Percentiles rank a stretch among this genome's conserved stretches.
phyloP scores from a whole-genome alignment of 202 grass and related monocot species.

The Musa balbisiana region DNA sequence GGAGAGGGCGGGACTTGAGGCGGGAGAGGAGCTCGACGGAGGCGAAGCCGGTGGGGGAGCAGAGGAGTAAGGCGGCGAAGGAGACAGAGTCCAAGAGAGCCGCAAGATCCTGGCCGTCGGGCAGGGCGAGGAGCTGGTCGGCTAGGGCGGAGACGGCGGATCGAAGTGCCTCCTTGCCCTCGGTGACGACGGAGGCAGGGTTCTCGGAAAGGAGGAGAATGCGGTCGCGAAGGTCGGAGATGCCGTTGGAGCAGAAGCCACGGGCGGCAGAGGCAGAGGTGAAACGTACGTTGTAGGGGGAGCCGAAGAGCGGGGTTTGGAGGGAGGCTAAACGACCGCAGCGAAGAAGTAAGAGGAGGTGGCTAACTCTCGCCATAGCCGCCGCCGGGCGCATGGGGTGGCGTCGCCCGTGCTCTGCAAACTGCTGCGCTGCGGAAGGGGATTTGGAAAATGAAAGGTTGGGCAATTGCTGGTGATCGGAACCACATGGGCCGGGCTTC shows the following conservation, averaged over 20 bases:
- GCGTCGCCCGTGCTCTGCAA: too few species aligned
- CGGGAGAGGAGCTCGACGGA: slow-evolving; percentile 12
- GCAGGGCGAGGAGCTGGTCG: slow-evolving; percentile 5
- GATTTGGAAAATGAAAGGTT: too few species aligned
- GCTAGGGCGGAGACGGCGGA: slow-evolving; percentile 8
- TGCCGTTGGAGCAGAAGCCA: slow-evolving; percentile 10
- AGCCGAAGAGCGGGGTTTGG: background rate
- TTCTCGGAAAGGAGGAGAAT: slow-evolving; percentile 6
- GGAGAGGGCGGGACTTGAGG: slow-evolving; percentile 19
- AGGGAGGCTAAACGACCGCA: background rate
- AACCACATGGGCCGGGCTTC: too few species aligned
- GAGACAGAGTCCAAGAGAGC: background rate
- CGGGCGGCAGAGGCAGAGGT: background rate
- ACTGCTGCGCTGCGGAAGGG: too few species aligned
- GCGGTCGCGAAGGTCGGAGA: slow-evolving; percentile 2
- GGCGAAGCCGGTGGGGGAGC: slow-evolving; percentile 10
- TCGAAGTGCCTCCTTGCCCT: background rate
- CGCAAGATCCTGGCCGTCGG: background rate
- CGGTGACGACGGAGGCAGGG: background rate
- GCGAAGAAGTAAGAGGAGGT: slow-evolving; percentile 1
- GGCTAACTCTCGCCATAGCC: background rate
- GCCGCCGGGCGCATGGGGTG: too few species aligned
- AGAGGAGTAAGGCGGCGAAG: background rate
- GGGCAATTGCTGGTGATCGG: too few species aligned
- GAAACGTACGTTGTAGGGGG: background rate